Evolutionary conservation across 163 green algal species (phyloP).

Genomic region (Coccomyxa subellipsoidea): DNA sequence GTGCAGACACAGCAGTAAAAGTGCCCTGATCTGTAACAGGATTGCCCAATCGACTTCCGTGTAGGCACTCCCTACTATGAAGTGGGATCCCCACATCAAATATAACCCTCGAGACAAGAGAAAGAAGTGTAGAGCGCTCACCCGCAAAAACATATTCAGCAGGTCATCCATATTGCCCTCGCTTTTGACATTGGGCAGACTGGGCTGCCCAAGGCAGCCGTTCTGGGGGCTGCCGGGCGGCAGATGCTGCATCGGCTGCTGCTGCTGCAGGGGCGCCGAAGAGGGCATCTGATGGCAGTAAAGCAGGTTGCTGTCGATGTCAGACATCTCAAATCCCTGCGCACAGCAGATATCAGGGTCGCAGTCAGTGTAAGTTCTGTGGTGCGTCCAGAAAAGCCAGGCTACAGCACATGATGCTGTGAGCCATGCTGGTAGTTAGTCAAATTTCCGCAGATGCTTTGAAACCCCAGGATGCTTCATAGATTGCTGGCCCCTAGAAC

Average conservation of each 20-base stretch:
- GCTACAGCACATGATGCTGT: too few relatives aligned
- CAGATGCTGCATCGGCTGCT: neutral
- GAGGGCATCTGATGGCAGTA: neutral
- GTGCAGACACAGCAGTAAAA: too few relatives aligned
- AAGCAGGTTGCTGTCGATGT: neutral
- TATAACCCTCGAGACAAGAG: too few relatives aligned
- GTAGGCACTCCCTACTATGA: too few relatives aligned
- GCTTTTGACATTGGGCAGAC: neutral
- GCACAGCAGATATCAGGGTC: neutral
- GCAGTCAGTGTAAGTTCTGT: neutral
- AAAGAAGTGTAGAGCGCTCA: too few relatives aligned
- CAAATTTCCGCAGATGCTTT: too few relatives aligned
- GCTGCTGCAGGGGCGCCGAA: neutral
- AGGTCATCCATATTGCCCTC: neutral
- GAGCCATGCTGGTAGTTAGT: too few relatives aligned
- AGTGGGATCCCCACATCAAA: too few relatives aligned
- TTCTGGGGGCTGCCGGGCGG: neutral
- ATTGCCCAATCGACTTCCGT: too few relatives aligned
- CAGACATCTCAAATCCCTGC: neutral
- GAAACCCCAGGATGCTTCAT: too few relatives aligned
- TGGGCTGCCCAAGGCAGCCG: neutral
- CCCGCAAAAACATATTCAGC: neutral
- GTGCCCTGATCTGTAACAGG: too few relatives aligned
- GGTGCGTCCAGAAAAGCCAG: neutral
- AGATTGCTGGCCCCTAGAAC: neutral